These are phyloP conservation scores for Fusarium transvaalense DNA, from an alignment of 2,329 filamentous ascomycete species.

Conservation along the genomic window DNA sequence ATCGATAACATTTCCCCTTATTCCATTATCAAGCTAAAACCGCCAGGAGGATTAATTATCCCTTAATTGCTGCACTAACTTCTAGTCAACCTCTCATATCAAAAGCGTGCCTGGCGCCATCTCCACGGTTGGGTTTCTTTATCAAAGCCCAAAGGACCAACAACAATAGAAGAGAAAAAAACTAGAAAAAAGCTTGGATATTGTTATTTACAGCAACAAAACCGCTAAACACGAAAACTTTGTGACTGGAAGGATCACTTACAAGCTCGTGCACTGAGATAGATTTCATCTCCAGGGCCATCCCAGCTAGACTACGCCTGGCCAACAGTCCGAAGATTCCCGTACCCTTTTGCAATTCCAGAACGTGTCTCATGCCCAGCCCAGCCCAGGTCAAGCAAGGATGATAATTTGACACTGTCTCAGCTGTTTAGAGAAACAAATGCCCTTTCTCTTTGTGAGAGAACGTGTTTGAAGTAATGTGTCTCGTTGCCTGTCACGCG, in stretches of 20 bases:
- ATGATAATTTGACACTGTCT: slow-evolving; percentile 24
- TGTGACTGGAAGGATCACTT: slow-evolving; percentile 8
- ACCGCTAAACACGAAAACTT: not conserved
- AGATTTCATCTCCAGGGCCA: slow-evolving; percentile 37
- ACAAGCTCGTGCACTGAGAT: slow-evolving; percentile 27
- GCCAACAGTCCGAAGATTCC: slow-evolving; percentile 38
- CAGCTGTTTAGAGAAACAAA: slow-evolving; percentile 8
- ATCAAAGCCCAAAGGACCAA: slow-evolving; percentile 27
- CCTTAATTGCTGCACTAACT: not conserved
- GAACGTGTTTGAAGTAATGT: slow-evolving; percentile 1
- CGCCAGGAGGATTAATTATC: not conserved
- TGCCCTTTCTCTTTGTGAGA: not conserved
- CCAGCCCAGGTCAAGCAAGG: slow-evolving; percentile 5
- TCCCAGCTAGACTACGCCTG: slow-evolving; percentile 28
- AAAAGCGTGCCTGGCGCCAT: slow-evolving; percentile 19
- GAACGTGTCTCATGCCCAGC: slow-evolving; percentile 25
- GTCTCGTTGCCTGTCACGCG: slow-evolving; percentile 24
- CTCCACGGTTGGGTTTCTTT: slow-evolving; percentile 35
- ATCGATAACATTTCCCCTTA: not conserved
- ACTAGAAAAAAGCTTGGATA: slow-evolving; percentile 23
- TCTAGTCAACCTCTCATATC: slow-evolving; percentile 8
- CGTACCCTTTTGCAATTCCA: slow-evolving; percentile 31
- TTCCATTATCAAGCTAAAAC: not conserved
- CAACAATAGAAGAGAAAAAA: not conserved
- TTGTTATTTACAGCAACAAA: slow-evolving; percentile 16